These are phyloP conservation scores for Erysimum pusillum DNA, from an alignment of 441 rosid species.

Conservation along the genomic window DNA sequence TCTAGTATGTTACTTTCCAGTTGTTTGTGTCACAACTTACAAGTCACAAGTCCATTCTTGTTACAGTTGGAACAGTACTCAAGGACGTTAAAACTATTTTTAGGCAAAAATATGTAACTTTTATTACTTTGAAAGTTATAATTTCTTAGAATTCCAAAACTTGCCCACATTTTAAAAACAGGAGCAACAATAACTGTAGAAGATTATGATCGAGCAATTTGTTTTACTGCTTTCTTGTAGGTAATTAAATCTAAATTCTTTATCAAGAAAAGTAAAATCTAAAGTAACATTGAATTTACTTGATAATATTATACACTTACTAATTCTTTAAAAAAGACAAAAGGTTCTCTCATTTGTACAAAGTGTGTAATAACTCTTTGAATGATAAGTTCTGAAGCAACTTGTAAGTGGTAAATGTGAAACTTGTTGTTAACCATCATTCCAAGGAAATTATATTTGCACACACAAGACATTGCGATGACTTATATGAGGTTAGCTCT, in stretches of 20 bases:
- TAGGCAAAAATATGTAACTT: neutral
- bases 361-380: too few species aligned
- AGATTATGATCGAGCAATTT: too few species aligned
- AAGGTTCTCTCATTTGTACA: too few species aligned
- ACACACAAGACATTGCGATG: neutral
- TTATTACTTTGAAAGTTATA: neutral
- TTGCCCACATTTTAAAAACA: neutral
- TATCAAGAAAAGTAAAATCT: too few species aligned
- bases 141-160: neutral
- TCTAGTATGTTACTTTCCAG: conserved; percentile 41
- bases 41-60: conserved; percentile 17
- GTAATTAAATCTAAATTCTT: too few species aligned
- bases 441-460: neutral
- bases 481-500: neutral
- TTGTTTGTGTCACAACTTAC: conserved; percentile 43
- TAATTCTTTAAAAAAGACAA: too few species aligned
- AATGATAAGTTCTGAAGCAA: too few species aligned
- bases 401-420: neutral
- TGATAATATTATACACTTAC: too few species aligned
- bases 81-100: neutral
- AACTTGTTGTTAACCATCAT: neutral
- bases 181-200: too few species aligned
- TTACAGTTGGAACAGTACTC: conserved; percentile 23
- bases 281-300: too few species aligned
- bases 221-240: too few species aligned